Base-by-base conservation (phyloP, 805 yeast genomes). In the Metschnikowia drakensbergensis region DNA sequence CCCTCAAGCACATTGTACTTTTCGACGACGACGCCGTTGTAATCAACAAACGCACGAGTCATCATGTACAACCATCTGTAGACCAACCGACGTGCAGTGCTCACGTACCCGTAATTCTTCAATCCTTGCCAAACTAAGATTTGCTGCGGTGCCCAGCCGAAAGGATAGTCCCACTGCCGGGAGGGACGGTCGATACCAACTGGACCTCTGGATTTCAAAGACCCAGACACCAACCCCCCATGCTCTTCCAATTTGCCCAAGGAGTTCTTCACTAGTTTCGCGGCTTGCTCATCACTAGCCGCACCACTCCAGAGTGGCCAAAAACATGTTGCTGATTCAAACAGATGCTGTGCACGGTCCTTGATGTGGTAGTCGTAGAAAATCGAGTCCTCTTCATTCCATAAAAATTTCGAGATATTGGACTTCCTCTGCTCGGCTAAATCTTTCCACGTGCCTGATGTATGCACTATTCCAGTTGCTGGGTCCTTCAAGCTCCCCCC, bases 111-210 rank as follows among this genome's bases (percentile, higher is more conserved):
- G 63, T 92, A 94, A 46, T 82, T 78, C 28, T 65, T 58, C 31
- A 92, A 73, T 0, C 97, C 98, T 39, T 79, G 79, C 99, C 99
- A 92, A 1, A 96, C 92, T 47, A 92, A 65, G 13, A 92, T 88
- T 67, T 92, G 99, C 64, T 94, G 98, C 3, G 99, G 98, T 0
- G 98, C 97, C 99, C 99, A 92, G 1, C 98, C 98, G 61, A 72
- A 88, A 2, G 99, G 99, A 65, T 85, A 94, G 65, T 92, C 99
- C 99, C 99, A 92, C 68, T 92, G 99, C 65, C 98, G 76, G 9
- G 85, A 81, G n/a, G 96, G 97, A 59, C 89, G 74, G 37, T 79
- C 74, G 13, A 86, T 66, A 1, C 84, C 80, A 33, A 88, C 69
- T 26, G 75, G 80, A 35, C 96, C 95, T 55, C 96, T 72, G 2